phyloP scores from a whole-genome alignment of 2,329 filamentous ascomycete genomes.

The Colletotrichum acutatum region DNA sequence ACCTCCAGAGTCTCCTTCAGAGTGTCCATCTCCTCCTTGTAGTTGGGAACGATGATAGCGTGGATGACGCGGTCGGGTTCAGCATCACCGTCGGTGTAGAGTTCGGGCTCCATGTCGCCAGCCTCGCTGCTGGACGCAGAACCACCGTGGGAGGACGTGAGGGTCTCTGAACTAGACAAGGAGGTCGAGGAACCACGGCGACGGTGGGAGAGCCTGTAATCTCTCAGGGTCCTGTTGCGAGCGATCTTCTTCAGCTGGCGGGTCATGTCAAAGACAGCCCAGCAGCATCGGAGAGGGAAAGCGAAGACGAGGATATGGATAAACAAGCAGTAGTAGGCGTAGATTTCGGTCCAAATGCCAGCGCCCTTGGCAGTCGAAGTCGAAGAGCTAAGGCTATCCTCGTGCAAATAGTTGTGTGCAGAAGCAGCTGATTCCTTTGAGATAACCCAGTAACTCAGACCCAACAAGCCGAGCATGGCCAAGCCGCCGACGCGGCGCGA shows the following conservation, averaged over 20 bases:
- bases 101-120: slow-evolving; percentile 60
- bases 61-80: slow-evolving; percentile 65
- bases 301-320: slow-evolving; percentile 72
- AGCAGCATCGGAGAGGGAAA: slow-evolving; percentile 72
- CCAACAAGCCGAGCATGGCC: slow-evolving; percentile 61
- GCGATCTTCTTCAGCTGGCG: slow-evolving; percentile 58
- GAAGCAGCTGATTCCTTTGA: slow-evolving; percentile 58
- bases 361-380: slow-evolving; percentile 51
- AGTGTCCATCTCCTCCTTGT: slow-evolving; percentile 78
- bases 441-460: slow-evolving; percentile 66
- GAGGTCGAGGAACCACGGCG: slow-evolving; percentile 66
- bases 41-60: slow-evolving; percentile 78
- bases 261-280: slow-evolving; percentile 69
- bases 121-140: slow-evolving; percentile 62
- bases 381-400: slow-evolving; percentile 48
- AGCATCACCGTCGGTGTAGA: slow-evolving; percentile 56
- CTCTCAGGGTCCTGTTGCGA: slow-evolving; percentile 56
- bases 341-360: slow-evolving; percentile 63
- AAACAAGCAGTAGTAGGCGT: slow-evolving; percentile 73
- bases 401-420: slow-evolving; percentile 54
- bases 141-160: slow-evolving; percentile 58
- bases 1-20: slow-evolving; percentile 76
- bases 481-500: slow-evolving; percentile 65
- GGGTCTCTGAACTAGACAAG: slow-evolving; percentile 66
- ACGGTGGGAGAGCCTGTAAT: slow-evolving; percentile 57